A percentile compares a stretch with the other conserved stretches of the same genome.
Evolutionary conservation across 1,284 basidiomycete species (phyloP).

Genomic region (Leccinum fuscescens): DNA sequence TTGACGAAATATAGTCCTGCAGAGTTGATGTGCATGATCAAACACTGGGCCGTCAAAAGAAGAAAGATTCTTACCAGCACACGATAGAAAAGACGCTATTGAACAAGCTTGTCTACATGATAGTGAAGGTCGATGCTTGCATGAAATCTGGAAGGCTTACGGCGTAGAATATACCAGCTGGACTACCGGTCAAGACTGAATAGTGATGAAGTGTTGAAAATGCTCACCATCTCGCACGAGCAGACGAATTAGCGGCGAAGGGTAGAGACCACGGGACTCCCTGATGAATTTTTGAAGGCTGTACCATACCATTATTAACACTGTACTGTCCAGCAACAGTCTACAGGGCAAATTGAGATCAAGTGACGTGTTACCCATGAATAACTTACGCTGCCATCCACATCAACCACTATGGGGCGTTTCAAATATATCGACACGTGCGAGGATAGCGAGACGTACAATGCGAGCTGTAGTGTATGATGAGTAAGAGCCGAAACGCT

Average conservation of each 20-base stretch:
- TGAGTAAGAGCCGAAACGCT: not conserved
- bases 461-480: not conserved
- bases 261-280: not conserved
- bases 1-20: slow-evolving; percentile 2
- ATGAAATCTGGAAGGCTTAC: not conserved
- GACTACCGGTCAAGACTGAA: not conserved
- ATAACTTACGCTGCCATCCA: slow-evolving; percentile 6
- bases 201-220: not conserved
- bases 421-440: not conserved
- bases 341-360: not conserved
- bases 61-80: slow-evolving; percentile 9
- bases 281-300: slow-evolving; percentile 8
- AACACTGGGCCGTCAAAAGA: not conserved
- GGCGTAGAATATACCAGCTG: slow-evolving; percentile 13
- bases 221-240: slow-evolving; percentile 14
- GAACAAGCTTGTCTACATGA: slow-evolving; percentile 7
- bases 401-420: slow-evolving; percentile 3
- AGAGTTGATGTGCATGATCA: not conserved
- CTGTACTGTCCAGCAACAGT: slow-evolving; percentile 6
- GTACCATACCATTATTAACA: slow-evolving; percentile 7
- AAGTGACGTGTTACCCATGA: not conserved
- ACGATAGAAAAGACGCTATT: slow-evolving; percentile 7
- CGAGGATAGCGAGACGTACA: not conserved
- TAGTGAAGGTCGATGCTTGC: not conserved
- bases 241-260: slow-evolving; percentile 6